These are phyloP conservation scores for Solanum neorickii DNA, from an alignment of 257 asterid genomes.

Conservation along the genomic window DNA sequence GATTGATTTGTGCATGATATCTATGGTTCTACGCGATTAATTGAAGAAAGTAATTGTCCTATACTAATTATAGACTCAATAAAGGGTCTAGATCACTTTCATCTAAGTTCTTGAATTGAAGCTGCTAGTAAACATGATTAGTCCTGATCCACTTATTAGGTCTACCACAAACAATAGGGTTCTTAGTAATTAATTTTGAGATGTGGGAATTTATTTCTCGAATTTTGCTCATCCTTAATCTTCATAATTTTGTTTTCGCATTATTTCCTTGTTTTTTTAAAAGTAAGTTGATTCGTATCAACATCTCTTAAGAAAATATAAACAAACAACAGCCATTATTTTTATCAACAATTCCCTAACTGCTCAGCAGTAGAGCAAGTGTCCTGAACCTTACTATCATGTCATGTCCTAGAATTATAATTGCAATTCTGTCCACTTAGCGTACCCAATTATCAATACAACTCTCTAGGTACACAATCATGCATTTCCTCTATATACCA, in stretches of 20 bases:
- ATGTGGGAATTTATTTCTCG: not conserved
- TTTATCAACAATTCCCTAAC: not conserved
- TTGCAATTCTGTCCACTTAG: not conserved
- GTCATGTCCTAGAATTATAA: not conserved
- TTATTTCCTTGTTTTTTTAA: not conserved
- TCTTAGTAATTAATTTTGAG: not conserved
- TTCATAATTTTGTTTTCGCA: not conserved
- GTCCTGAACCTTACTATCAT: not conserved
- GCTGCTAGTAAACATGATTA: not conserved
- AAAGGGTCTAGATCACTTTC: not conserved
- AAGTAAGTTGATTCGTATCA: not conserved
- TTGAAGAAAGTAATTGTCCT: not conserved
- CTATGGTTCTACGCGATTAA: not conserved
- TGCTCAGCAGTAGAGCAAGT: not conserved
- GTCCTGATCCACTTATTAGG: not conserved
- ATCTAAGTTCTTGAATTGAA: not conserved
- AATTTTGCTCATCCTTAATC: not conserved
- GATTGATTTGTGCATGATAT: not conserved
- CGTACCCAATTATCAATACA: not conserved
- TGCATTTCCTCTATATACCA: not conserved
- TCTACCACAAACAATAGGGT: not conserved
- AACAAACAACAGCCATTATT: not conserved
- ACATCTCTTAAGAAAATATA: not conserved
- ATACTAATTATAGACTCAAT: not conserved
- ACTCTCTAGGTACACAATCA: not conserved